phyloP scores from a whole-genome alignment of 1,284 basidiomycete genomes.

The Pascua sp. region DNA sequence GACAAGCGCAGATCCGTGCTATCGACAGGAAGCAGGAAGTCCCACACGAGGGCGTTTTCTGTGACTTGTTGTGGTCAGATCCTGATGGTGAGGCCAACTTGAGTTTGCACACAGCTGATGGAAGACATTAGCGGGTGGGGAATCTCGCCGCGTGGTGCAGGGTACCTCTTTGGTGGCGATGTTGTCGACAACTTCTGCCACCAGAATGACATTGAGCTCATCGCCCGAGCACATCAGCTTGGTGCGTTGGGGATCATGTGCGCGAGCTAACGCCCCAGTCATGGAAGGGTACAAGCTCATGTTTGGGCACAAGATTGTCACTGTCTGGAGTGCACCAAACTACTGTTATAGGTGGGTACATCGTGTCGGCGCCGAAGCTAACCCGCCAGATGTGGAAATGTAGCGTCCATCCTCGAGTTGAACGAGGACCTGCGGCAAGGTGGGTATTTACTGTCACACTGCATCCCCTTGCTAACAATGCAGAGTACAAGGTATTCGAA shows the following conservation, averaged over 20 bases:
- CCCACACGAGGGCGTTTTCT: constrained; percentile 99
- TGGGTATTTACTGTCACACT: constrained; percentile 62
- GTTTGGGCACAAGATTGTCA: constrained; percentile 94
- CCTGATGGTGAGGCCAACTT: constrained; percentile 69
- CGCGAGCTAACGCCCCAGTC: constrained; percentile 51
- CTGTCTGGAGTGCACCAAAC: constrained; percentile 98
- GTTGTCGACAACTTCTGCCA: constrained; percentile 87
- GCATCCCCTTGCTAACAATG: constrained; percentile 6
- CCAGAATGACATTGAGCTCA: constrained; percentile 87
- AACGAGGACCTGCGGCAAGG: constrained; percentile 87
- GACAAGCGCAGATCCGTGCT: constrained; percentile 69
- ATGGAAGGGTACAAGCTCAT: constrained; percentile 99
- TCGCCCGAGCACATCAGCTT: constrained; percentile 94
- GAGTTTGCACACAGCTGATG: not conserved
- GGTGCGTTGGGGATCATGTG: not conserved
- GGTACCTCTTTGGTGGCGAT: constrained; percentile 91
- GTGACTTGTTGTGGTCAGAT: constrained; percentile 97
- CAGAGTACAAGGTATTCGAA: constrained; percentile 71
- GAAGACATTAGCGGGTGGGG: constrained; percentile 90
- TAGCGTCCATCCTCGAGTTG: constrained; percentile 85
- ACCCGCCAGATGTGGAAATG: constrained; percentile 70
- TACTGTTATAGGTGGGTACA: constrained; percentile 84
- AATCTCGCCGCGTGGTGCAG: constrained; percentile 91
- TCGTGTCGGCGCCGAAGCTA: constrained; percentile 42
- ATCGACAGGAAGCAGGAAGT: constrained; percentile 98